Percentiles rank a stretch among this genome's conserved stretches.
These are phyloP conservation scores for Metschnikowia proteae DNA, from an alignment of 805 yeast species.

Conservation along the genomic window DNA sequence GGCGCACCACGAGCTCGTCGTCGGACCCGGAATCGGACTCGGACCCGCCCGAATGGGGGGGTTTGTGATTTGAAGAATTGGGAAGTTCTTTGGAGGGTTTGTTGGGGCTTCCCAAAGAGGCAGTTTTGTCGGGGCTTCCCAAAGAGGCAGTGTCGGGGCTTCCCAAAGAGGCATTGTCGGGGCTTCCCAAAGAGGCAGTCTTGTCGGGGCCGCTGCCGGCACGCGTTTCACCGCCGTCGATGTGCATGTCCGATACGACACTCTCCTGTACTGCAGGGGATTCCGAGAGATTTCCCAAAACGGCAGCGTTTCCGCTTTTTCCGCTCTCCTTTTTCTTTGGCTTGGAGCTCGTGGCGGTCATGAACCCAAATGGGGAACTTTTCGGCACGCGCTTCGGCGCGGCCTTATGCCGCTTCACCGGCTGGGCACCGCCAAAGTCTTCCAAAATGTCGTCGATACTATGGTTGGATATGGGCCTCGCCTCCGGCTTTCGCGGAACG, in stretches of 20 bases:
- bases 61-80: too few species aligned
- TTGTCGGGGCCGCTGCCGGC: too few species aligned
- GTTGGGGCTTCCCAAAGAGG: too few species aligned
- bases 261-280: too few species aligned
- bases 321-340: not conserved
- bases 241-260: not conserved
- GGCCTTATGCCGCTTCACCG: slow-evolving; percentile 12
- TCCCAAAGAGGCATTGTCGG: too few species aligned
- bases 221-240: not conserved
- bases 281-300: not conserved
- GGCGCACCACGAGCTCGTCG: slow-evolving; percentile 56
- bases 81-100: too few species aligned
- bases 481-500: slow-evolving; percentile 6
- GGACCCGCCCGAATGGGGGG: not conserved
- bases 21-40: slow-evolving; percentile 31
- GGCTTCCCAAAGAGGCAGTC: too few species aligned
- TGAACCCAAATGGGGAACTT: slow-evolving; percentile 25
- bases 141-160: too few species aligned
- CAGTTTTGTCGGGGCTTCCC: too few species aligned
- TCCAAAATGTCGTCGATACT: slow-evolving; percentile 20
- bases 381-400: slow-evolving; percentile 33
- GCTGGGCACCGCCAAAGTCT: slow-evolving; percentile 14
- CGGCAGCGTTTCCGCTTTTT: not conserved
- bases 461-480: slow-evolving; percentile 21
- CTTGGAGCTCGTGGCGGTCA: slow-evolving; percentile 23